Base-by-base conservation (phyloP, 1,139 yeast genomes). In the Zygosaccharomyces pseudobailii region DNA sequence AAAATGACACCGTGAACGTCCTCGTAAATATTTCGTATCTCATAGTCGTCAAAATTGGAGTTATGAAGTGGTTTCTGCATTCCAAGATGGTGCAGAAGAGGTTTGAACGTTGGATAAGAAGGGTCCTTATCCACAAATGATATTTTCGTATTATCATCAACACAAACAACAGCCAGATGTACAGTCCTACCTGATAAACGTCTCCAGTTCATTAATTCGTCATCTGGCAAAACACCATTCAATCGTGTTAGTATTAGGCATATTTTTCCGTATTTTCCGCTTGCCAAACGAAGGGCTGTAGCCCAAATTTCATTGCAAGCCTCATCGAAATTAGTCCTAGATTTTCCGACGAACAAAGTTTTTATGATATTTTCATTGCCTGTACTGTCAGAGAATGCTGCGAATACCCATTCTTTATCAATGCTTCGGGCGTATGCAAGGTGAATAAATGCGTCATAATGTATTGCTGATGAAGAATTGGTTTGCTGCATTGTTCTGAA, bases 351-450 rank as follows among this genome's bases (percentile, higher is more conserved):
- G 55, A 73, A 74, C 90, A 90, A 84, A 0, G 90, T 78, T 55
- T 82, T 84, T 1, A 83, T 76, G 48, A 74, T 74, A 6, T 83
- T 78, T 6, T 79, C 74, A 7, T 72, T 72, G 0, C 96, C 96
- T 59, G 77, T 75, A 43, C 92, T 92, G 61, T 90, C 96, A 0
- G 95, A 76, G 95, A 97, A 88, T 0, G 95, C 84, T 0, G 88
- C 95, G 24, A 84, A 80, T 42, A 88, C 73, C 96, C 97, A 90
- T 49, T 78, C 80, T 52, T 80, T 82, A 61, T 90, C 96, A 4
- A 78, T 72, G 0, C 96, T 85, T 45, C 95, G 66, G 32, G 89
- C 88, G 59, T 89, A 92, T 0, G 96, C 90, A 25, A 92, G 72
- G 62, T 90, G 97, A 34, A 92, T 71, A 55, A 82, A 86, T 1